Base-by-base conservation (phyloP, 768 basidiomycete genomes). In the Leccinum subgranulosum region DNA sequence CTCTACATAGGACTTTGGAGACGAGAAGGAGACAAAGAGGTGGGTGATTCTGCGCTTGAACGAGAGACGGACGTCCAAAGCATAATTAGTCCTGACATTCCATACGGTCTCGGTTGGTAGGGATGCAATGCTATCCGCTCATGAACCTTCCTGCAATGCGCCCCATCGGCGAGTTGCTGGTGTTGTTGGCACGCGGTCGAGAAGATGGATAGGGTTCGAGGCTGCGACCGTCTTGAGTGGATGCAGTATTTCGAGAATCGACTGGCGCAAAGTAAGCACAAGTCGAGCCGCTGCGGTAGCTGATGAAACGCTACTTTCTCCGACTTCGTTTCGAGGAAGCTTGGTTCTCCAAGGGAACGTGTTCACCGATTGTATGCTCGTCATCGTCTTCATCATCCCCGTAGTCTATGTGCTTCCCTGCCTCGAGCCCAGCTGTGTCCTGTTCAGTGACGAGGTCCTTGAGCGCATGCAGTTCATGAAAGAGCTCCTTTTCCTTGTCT, bases 1-100 rank as follows among this genome's bases (percentile, higher is more conserved):
- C 66, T 98, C 93, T 56, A 93, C 85, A 62, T 93, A 99, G 6
- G 92, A 89, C 69, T 81, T 84, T 55, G 98, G 79, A 28, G 86
- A 85, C 15, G 86, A 86, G 51, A 87, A 79, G 6, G 85, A 79
- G 46, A 94, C 36, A 84, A 90, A 97, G 11, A 94, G 79, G 49
- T 79, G 85, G 0, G 93, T 91, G 53, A 98, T 92, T 60, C 88
- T 79, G 45, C 94, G 85, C 75, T 98, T 98, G 81, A 89, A 94
- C 23, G 94, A 75, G 28, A 95, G 77, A n/a, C 92, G 84, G 6
- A 49, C 17, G 7, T 36, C 36, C 36, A 17, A 36, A 36, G 34
- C 6, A 17, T 36, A 8, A 17, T 36, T 8, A 7, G 17, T 15
- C 36, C 36, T 36, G 36, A 14, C 36, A 36, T 17, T 36, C 36